A percentile compares a stretch with the other conserved stretches of the same genome.
Evolutionary conservation across 306 rosid genomes (phyloP).

Genomic region (Quillaja saponaria): DNA sequence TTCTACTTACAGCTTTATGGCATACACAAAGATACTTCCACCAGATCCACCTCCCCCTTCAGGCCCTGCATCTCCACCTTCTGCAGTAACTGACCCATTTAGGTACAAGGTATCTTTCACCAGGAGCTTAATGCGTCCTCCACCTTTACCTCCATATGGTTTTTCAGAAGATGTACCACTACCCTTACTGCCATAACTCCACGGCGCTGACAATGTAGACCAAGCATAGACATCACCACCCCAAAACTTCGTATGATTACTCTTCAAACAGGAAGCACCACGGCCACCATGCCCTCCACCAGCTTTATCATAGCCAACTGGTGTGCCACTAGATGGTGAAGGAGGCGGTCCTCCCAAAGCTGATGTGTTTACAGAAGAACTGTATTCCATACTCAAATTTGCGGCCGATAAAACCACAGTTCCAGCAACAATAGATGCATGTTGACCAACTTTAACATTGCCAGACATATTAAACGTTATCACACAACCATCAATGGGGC

Average conservation of each 20-base stretch:
- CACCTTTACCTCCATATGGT: conserved; percentile 86
- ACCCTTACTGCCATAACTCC: conserved; percentile 98
- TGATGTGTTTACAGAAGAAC: conserved; percentile 72
- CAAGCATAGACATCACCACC: conserved; percentile 99
- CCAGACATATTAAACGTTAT: conserved; percentile 82
- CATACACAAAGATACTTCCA: conserved; percentile 78
- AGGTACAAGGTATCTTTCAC: conserved; percentile 67
- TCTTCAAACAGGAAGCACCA: conserved; percentile 89
- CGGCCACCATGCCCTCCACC: conserved; percentile 99
- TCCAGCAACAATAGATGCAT: conserved; percentile 74
- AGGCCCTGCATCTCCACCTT: conserved; percentile 87
- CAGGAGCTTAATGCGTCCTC: conserved; percentile 78
- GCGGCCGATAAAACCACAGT: conserved; percentile 77
- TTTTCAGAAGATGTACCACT: conserved; percentile 59
- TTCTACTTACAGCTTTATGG: conserved; percentile 85
- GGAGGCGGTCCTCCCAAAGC: conserved; percentile 92
- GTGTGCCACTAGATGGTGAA: conserved; percentile 97
- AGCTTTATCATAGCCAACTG: conserved; percentile 79
- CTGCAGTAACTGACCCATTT: conserved; percentile 79
- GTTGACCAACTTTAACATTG: conserved; percentile 79
- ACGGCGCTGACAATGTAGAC: conserved; percentile 81
- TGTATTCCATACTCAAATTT: conserved; percentile 67
- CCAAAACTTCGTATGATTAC: conserved; percentile 71
- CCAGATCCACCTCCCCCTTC: conserved; percentile 97
- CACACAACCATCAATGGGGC: conserved; percentile 77